phyloP scores from a whole-genome alignment of 371 early-diverging fungal species.

The Gilbertella persicaria region DNA sequence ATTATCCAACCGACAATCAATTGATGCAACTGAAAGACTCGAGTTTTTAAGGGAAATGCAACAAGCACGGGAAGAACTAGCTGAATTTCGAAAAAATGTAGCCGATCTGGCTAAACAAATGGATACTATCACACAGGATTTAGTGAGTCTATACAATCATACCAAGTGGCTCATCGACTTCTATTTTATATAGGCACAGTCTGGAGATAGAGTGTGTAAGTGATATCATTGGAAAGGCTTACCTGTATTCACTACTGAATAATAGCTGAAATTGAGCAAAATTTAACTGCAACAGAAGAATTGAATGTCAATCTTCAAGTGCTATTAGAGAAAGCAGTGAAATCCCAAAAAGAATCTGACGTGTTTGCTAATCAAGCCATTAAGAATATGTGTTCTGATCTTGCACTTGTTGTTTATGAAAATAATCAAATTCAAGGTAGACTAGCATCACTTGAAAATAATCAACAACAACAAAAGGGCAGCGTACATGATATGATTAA shows the following conservation, averaged over 20 bases:
- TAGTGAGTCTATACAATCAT: constrained; percentile 24
- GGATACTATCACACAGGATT: constrained; percentile 54
- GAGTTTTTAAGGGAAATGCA: constrained; percentile 22
- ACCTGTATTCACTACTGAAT: neutral
- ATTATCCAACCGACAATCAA: neutral
- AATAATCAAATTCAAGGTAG: constrained; percentile 35
- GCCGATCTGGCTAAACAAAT: constrained; percentile 54
- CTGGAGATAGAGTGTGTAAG: constrained; percentile 29
- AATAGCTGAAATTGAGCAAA: constrained; percentile 47
- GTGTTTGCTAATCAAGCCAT: too few relatives aligned
- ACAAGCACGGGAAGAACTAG: constrained; percentile 45
- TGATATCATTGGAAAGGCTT: neutral
- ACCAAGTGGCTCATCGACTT: neutral
- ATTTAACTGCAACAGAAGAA: constrained; percentile 60
- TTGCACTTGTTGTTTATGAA: constrained; percentile 42
- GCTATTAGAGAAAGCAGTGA: constrained; percentile 56
- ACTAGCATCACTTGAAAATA: constrained; percentile 25
- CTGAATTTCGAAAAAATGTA: constrained; percentile 50
- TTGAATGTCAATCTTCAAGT: constrained; percentile 65
- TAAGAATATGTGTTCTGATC: too few relatives aligned
- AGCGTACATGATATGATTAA: constrained; percentile 31
- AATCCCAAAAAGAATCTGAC: constrained; percentile 59
- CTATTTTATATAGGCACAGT: constrained; percentile 10
- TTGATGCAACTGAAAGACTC: constrained; percentile 4
- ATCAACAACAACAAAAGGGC: constrained; percentile 37